These are phyloP conservation scores for Rugonectria rugulosa DNA, from an alignment of 2,329 filamentous ascomycete genomes.

Conservation along the genomic window DNA sequence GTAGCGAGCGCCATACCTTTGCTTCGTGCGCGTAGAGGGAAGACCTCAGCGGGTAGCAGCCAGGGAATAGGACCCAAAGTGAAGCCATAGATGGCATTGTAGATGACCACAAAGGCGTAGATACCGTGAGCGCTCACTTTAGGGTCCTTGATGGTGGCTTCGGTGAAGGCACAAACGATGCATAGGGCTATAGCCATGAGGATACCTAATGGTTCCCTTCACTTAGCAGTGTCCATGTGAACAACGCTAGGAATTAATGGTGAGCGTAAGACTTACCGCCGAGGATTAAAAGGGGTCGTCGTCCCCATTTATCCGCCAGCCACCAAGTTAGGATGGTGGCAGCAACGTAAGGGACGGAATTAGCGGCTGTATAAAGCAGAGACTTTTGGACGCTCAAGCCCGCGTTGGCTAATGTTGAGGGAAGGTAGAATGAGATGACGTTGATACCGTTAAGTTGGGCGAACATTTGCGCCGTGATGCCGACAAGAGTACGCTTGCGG, in stretches of 20 bases:
- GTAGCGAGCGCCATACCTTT: conserved; percentile 51
- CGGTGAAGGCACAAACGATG: conserved; percentile 49
- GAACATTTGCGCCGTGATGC: conserved; percentile 50
- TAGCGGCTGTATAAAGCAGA: conserved; percentile 49
- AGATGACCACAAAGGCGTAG: conserved; percentile 49
- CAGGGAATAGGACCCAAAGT: conserved; percentile 51
- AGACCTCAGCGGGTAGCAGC: conserved; percentile 42
- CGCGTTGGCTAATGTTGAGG: conserved; percentile 44
- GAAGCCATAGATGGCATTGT: conserved; percentile 30
- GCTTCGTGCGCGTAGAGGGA: conserved; percentile 46
- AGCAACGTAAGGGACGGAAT: conserved; percentile 49
- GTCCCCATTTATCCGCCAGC: conserved; percentile 49
- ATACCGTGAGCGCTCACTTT: conserved; percentile 45
- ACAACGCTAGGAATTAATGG: neutral
- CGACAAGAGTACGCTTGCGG: conserved; percentile 50
- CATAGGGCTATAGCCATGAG: conserved; percentile 32
- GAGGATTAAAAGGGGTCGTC: conserved; percentile 46
- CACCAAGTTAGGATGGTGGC: conserved; percentile 49
- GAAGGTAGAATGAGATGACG: conserved; percentile 52
- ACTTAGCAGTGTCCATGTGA: neutral
- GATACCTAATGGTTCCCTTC: neutral
- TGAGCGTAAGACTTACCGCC: too few species aligned
- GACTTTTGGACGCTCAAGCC: conserved; percentile 47
- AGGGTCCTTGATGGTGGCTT: conserved; percentile 38
- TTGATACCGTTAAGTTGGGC: conserved; percentile 52